Evolutionary conservation across 805 yeast species (phyloP).

Genomic region (Ogataea paraovalis): DNA sequence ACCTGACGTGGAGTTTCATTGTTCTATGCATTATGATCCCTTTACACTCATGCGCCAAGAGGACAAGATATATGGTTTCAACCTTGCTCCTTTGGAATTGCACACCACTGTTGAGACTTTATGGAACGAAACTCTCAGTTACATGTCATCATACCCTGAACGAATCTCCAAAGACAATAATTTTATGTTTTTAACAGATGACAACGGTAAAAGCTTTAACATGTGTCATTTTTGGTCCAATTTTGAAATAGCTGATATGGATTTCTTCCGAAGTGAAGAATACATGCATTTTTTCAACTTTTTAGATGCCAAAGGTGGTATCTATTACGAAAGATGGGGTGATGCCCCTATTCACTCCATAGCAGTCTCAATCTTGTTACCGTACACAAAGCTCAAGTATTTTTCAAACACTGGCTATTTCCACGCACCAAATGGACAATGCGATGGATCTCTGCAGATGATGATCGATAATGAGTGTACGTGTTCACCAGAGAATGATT

Average conservation of each 20-base stretch:
- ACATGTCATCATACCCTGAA: slow-evolving; percentile 43
- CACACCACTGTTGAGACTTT: slow-evolving; percentile 48
- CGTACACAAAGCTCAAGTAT: slow-evolving; percentile 28
- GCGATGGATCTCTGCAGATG: slow-evolving; percentile 49
- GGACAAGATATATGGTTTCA: slow-evolving; percentile 48
- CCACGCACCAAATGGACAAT: slow-evolving; percentile 54
- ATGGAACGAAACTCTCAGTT: slow-evolving; percentile 46
- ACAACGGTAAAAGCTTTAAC: slow-evolving; percentile 40
- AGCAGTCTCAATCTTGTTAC: slow-evolving; percentile 29
- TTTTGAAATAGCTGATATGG: slow-evolving; percentile 55
- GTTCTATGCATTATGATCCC: slow-evolving; percentile 57
- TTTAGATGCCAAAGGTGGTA: slow-evolving; percentile 59
- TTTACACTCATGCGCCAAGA: slow-evolving; percentile 39
- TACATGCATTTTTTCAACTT: slow-evolving; percentile 53
- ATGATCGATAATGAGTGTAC: slow-evolving; percentile 46
- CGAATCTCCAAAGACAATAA: slow-evolving; percentile 45
- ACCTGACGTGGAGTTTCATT: slow-evolving; percentile 51
- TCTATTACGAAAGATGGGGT: slow-evolving; percentile 57
- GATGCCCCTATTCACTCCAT: slow-evolving; percentile 37
- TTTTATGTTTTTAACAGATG: slow-evolving; percentile 45
- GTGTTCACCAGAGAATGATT: slow-evolving; percentile 46
- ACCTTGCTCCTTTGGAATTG: slow-evolving; percentile 47
- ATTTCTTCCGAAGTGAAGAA: slow-evolving; percentile 53
- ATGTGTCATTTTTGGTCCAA: slow-evolving; percentile 66
- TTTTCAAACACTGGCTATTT: slow-evolving; percentile 51